Conservation (phyloP, 305 asterid species). For the Fraxinus ornus region DNA sequence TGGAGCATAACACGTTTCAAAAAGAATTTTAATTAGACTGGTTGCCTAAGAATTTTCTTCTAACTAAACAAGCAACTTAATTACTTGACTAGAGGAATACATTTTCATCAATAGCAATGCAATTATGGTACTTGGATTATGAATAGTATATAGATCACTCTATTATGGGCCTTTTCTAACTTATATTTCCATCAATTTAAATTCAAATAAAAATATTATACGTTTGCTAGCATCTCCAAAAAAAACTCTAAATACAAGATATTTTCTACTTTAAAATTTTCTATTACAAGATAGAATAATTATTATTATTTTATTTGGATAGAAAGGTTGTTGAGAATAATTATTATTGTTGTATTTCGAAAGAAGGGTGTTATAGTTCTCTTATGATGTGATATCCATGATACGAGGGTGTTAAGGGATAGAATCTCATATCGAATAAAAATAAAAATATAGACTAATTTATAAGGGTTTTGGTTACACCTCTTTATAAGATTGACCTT, state of each 20-base stretch:
- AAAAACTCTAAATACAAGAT: not conserved
- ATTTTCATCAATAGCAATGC: slow-evolving; percentile 21
- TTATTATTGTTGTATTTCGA: not conserved
- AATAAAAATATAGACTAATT: too few species aligned
- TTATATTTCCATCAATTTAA: not conserved
- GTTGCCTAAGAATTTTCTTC: slow-evolving; percentile 15
- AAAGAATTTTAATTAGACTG: slow-evolving; percentile 17
- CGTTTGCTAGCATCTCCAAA: not conserved
- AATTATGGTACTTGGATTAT: not conserved
- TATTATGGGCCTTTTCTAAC: not conserved
- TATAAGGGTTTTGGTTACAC: too few species aligned
- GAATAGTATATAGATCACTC: not conserved
- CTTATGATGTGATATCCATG: not conserved
- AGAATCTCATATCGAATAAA: too few species aligned
- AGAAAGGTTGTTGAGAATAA: not conserved
- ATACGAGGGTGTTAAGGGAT: too few species aligned
- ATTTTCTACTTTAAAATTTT: not conserved
- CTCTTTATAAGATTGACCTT: too few species aligned
- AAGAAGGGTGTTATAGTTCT: not conserved
- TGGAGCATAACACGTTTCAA: slow-evolving; percentile 37
- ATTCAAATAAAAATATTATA: not conserved
- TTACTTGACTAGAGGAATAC: slow-evolving; percentile 21
- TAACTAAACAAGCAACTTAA: not conserved
- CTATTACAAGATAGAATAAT: not conserved
- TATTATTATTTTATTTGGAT: not conserved